A percentile compares a stretch with the other conserved stretches of the same genome.
Evolutionary conservation across 2,329 filamentous ascomycete genomes (phyloP).

Genomic region (Cytospora leucostoma): DNA sequence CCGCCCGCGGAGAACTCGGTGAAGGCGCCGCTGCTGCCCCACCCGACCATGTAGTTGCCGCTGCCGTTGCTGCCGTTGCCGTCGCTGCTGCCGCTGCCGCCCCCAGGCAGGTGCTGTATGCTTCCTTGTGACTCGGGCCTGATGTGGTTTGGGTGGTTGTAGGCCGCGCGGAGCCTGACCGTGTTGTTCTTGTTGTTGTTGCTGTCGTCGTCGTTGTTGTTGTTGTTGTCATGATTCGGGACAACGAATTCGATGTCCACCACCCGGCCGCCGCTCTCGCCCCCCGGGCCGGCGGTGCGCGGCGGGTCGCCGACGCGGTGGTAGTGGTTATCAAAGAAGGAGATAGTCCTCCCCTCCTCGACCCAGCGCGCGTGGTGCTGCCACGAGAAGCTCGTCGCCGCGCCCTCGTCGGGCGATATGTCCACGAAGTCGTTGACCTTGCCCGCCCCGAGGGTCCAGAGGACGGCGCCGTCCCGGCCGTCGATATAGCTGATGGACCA

Average conservation of each 20-base stretch:
- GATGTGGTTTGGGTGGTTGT: constrained; percentile 34
- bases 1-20: constrained; percentile 28
- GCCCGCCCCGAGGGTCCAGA: constrained; percentile 42
- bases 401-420: constrained; percentile 34
- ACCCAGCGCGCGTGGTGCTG: constrained; percentile 42
- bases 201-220: too few relatives aligned
- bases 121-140: constrained; percentile 40
- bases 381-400: constrained; percentile 41
- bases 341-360: constrained; percentile 33
- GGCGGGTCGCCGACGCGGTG: constrained; percentile 23
- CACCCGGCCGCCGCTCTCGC: constrained; percentile 29
- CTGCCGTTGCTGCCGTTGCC: constrained; percentile 36
- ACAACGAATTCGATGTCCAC: constrained; percentile 33
- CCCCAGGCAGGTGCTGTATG: constrained; percentile 57
- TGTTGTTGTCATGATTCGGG: too few relatives aligned
- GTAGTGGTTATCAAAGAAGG: constrained; percentile 42
- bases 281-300: constrained; percentile 25
- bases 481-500: constrained; percentile 34
- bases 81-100: constrained; percentile 23
- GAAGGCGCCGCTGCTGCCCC: constrained; percentile 36
- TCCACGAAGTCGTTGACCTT: constrained; percentile 40
- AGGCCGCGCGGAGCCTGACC: constrained; percentile 34
- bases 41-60: constrained; percentile 57
- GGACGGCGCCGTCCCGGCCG: constrained; percentile 34
- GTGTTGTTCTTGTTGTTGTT: constrained; percentile 30